Conservation (phyloP, 169 alveolate genomes). For the Eimeria falciformis region DNA sequence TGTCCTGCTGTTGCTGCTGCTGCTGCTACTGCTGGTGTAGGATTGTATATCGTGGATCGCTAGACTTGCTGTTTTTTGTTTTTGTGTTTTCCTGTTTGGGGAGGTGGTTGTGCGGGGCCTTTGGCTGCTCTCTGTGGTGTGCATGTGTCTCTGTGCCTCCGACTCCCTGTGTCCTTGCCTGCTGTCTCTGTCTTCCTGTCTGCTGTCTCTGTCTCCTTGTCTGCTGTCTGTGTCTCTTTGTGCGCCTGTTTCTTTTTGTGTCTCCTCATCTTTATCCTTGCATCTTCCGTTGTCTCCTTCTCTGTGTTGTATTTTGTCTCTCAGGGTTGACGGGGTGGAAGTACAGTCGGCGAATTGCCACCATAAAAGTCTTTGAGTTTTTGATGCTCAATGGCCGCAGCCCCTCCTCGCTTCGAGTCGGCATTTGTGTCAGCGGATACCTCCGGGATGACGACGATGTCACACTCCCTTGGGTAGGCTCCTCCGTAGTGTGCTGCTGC, state of each 20-base stretch:
- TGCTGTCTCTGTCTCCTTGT: no score
- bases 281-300: no score
- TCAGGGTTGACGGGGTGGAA: conserved; percentile 86
- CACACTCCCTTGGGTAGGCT: conserved; percentile 85
- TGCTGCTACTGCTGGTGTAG: neutral
- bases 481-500: neutral
- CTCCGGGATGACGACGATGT: conserved; percentile 83
- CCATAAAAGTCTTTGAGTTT: conserved; percentile 85
- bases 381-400: conserved; percentile 84
- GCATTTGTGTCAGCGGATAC: conserved; percentile 87
- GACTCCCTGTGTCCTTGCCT: no score
- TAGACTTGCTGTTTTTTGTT: neutral
- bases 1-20: conserved; percentile 15
- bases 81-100: neutral
- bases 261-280: no score
- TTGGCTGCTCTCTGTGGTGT: no score
- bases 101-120: neutral
- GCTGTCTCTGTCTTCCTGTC: no score
- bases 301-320: no score
- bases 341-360: conserved; percentile 85
- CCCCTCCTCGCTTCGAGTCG: conserved; percentile 84
- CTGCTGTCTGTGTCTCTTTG: no score
- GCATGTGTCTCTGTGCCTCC: no score
- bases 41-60: neutral
- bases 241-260: no score